Evolutionary conservation across 805 yeast species (phyloP).

Genomic region (Suhomyces emberorum): DNA sequence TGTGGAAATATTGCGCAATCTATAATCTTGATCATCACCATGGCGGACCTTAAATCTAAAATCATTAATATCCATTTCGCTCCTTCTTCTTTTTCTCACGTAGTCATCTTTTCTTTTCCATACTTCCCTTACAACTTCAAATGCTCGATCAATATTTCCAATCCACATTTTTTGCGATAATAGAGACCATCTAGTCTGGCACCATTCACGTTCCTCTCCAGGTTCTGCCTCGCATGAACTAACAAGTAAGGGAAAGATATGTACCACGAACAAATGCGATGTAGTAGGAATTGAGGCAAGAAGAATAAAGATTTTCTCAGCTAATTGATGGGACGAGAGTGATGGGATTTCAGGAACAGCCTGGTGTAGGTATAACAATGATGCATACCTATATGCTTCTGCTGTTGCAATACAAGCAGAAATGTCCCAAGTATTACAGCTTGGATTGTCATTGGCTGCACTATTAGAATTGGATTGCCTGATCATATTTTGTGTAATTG

Average conservation of each 20-base stretch:
- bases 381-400: conserved; percentile 62
- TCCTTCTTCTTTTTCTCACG: conserved; percentile 21
- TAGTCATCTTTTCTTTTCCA: conserved; percentile 61
- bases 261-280: conserved; percentile 55
- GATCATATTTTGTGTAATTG: conserved; percentile 33
- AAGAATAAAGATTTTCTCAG: conserved; percentile 57
- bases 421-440: conserved; percentile 45
- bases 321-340: conserved; percentile 49
- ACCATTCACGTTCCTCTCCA: conserved; percentile 62
- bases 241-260: conserved; percentile 62
- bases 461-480: conserved; percentile 34
- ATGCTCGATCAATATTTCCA: conserved; percentile 63
- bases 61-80: conserved; percentile 13
- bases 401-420: conserved; percentile 65
- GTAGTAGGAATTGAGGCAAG: conserved; percentile 61
- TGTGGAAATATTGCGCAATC: conserved; percentile 20
- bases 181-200: conserved; percentile 53
- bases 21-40: conserved; percentile 3
- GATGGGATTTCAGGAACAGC: conserved; percentile 70
- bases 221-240: conserved; percentile 64
- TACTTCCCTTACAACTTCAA: conserved; percentile 68
- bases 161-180: conserved; percentile 56
- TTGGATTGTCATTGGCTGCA: conserved; percentile 13
- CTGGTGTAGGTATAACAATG: conserved; percentile 60
- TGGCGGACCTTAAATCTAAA: conserved; percentile 12